Conservation (phyloP, 2,329 filamentous ascomycete genomes). For the Aspergillus japonicus region DNA sequence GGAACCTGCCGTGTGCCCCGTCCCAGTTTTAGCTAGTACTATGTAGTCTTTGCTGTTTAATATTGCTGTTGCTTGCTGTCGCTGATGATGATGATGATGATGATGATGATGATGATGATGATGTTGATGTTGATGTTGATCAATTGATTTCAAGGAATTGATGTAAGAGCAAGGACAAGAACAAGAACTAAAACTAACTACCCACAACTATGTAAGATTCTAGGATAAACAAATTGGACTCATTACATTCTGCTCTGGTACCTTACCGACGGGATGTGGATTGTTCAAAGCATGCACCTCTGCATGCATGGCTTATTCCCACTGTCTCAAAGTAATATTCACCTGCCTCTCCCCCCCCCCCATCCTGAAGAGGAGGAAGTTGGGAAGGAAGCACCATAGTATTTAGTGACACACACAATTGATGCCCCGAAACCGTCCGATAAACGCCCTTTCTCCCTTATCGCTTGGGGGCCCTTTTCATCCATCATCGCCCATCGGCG, state of each 20-base stretch:
- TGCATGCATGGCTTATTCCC: background rate
- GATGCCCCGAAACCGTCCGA: background rate
- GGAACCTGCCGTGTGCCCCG: background rate
- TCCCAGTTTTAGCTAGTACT: background rate
- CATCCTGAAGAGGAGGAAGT: too few species aligned
- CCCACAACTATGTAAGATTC: background rate
- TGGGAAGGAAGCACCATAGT: too few species aligned
- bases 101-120: background rate
- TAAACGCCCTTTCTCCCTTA: conserved; percentile 8
- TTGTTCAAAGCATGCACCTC: background rate
- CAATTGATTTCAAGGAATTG: background rate
- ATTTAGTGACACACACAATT: background rate
- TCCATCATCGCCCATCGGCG: background rate
- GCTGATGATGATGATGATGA: background rate
- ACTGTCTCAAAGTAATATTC: background rate
- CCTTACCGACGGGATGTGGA: background rate
- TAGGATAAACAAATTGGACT: background rate
- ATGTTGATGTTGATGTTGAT: background rate
- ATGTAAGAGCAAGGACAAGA: background rate
- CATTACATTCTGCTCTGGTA: background rate
- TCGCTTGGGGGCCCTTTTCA: conserved; percentile 3
- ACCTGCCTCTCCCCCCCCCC: too few species aligned
- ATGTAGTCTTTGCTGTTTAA: too few species aligned
- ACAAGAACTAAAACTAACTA: background rate
- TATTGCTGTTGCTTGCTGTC: background rate